phyloP scores from a whole-genome alignment of 495 filamentous ascomycete genomes.

The Sordaria brevicollis region DNA sequence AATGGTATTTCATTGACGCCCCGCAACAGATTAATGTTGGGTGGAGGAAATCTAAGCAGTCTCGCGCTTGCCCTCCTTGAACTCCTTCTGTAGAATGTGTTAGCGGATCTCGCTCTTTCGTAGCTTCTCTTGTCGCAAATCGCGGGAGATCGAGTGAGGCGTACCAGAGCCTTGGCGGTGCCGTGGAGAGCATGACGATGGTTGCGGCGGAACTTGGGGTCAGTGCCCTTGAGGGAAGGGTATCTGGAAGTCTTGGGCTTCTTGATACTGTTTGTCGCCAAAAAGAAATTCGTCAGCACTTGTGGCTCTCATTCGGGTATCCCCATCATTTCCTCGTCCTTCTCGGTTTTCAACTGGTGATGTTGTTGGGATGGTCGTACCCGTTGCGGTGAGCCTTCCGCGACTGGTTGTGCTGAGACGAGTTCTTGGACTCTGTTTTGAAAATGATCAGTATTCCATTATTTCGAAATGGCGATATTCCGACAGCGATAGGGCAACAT shows the following conservation, averaged over 20 bases:
- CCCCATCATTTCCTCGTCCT: background rate
- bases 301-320: conserved; percentile 1
- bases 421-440: conserved; percentile 94
- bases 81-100: conserved; percentile 77
- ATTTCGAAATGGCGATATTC: conserved; percentile 1
- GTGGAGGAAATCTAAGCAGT: conserved; percentile 54
- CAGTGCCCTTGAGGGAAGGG: conserved; percentile 95
- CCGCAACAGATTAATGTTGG: conserved; percentile 4
- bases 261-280: conserved; percentile 77
- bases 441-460: conserved; percentile 9
- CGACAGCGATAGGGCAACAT: conserved; percentile 13
- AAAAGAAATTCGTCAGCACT: conserved; percentile 7
- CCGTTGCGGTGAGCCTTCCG: conserved; percentile 97
- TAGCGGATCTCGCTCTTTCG: conserved; percentile 10
- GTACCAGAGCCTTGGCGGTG: conserved; percentile 93
- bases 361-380: conserved; percentile 41
- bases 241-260: conserved; percentile 99
- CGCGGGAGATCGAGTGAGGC: conserved; percentile 30
- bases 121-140: background rate
- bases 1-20: conserved; percentile 20
- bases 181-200: conserved; percentile 98
- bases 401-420: conserved; percentile 93
- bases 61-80: conserved; percentile 93
- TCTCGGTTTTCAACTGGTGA: background rate
- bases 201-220: conserved; percentile 99